Evolutionary conservation across 1,284 basidiomycete genomes (phyloP), one percentile per base, ranked within the genome.

Genomic region (Trametes hirsuta): DNA sequence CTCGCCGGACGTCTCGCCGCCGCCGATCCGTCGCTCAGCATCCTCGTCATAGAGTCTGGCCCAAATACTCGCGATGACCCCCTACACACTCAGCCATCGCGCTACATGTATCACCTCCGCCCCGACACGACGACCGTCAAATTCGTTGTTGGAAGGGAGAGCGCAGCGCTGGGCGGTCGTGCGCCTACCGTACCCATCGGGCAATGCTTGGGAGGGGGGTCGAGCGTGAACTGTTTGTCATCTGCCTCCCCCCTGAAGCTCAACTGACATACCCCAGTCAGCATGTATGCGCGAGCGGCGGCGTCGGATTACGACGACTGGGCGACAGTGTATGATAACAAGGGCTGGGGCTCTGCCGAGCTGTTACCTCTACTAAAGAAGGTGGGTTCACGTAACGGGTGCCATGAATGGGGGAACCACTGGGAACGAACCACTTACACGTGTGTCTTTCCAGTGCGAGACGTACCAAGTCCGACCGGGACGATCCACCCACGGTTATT

Each of bases 261-360:
- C 2, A 11, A 37, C 48, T 40, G 11, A 50, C 6, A 1, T 6
- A 30, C 2, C 22, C 30, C 53, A 86, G 84, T 83, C 65, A 74
- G 77, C 58, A 75, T 82, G 69, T 87, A 87, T 58, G 81, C 77
- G 9, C 79, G 86, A 10, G 80, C 80, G 1, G 72, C 80, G 15
- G 78, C 81, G 5, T 85, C 84, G 0, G 85, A 86, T 66, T 86
- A 81, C 54, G 82, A 86, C 51, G 83, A 80, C 53, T 86, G 84
- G 84, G 78, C 80, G 56, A 74, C 55, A 0, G 63, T 73, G 3
- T 71, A 82, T 22, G 74, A 76, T 1, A 86, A 87, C 62, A 70
- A 76, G 21, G 85, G 84, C 1, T 87, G 85, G 85, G 76, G 81
- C 14, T 81, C 81, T 0, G 74, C 75, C 35, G 71, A 80, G 41